Conservation (phyloP, 2,329 filamentous ascomycete species). For the Diaporthe vaccinii region DNA sequence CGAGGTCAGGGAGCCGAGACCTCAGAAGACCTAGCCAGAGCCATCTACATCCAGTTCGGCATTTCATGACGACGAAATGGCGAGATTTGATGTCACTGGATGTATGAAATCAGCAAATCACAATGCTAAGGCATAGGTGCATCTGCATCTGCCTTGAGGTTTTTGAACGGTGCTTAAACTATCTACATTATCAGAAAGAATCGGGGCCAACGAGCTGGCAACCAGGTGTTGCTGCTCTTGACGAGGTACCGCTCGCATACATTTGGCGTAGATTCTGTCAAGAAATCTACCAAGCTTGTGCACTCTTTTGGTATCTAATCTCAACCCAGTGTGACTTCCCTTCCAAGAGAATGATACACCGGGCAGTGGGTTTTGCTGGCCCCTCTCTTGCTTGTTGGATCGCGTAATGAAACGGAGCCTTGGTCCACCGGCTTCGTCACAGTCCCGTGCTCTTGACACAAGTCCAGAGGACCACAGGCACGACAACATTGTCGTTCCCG, state of each 20-base stretch:
- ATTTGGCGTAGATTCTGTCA: background rate
- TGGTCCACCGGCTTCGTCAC: background rate
- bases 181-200: background rate
- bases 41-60: background rate
- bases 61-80: background rate
- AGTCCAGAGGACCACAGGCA: conserved; percentile 93
- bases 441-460: conserved; percentile 78
- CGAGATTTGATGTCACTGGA: background rate
- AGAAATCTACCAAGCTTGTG: background rate
- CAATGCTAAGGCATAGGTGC: background rate
- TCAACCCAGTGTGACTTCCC: background rate
- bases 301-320: conserved; percentile 11
- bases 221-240: background rate
- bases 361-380: too few species aligned
- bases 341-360: background rate
- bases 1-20: too few species aligned
- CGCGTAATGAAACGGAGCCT: too few species aligned
- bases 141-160: background rate
- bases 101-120: background rate
- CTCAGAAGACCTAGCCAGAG: background rate
- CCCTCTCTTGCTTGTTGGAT: background rate
- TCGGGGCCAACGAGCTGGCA: too few species aligned
- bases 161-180: background rate
- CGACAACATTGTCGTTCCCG: conserved; percentile 98
- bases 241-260: background rate